Evolutionary conservation across 2,329 filamentous ascomycete genomes (phyloP).

Genomic region (Penicillium sp.): DNA sequence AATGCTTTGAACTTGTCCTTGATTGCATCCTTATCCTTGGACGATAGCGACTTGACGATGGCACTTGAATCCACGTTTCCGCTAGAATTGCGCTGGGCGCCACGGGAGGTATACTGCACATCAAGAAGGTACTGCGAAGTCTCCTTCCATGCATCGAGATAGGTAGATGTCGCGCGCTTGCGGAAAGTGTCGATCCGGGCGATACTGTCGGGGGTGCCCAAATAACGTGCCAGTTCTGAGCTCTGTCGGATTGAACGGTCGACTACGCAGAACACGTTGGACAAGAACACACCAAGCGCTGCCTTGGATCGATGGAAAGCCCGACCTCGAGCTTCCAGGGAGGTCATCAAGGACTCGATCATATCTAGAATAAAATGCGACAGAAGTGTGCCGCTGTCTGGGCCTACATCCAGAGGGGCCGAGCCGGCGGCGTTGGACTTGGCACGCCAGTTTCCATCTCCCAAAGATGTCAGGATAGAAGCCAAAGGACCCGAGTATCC

Average conservation of each 20-base stretch:
- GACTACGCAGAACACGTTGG: slow-evolving; percentile 80
- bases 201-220: slow-evolving; percentile 61
- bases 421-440: slow-evolving; percentile 63
- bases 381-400: slow-evolving; percentile 84
- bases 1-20: slow-evolving; percentile 95
- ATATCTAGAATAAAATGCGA: slow-evolving; percentile 87
- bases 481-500: slow-evolving; percentile 81
- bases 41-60: slow-evolving; percentile 77
- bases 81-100: slow-evolving; percentile 67
- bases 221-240: slow-evolving; percentile 68
- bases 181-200: slow-evolving; percentile 75
- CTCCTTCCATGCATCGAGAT: slow-evolving; percentile 85
- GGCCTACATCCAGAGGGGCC: slow-evolving; percentile 79
- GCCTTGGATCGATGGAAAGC: slow-evolving; percentile 72
- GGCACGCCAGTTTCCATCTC: slow-evolving; percentile 82
- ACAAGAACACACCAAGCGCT: slow-evolving; percentile 81
- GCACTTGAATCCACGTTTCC: slow-evolving; percentile 68
- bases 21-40: slow-evolving; percentile 92
- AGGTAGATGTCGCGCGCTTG: slow-evolving; percentile 78
- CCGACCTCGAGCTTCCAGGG: slow-evolving; percentile 72
- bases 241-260: slow-evolving; percentile 78
- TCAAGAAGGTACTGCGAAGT: slow-evolving; percentile 82
- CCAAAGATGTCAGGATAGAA: slow-evolving; percentile 86
- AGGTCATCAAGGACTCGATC: slow-evolving; percentile 73
- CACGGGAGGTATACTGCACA: slow-evolving; percentile 82